These are phyloP conservation scores for Puccinia horiana DNA, from an alignment of 1,284 basidiomycete genomes.

Conservation along the genomic window DNA sequence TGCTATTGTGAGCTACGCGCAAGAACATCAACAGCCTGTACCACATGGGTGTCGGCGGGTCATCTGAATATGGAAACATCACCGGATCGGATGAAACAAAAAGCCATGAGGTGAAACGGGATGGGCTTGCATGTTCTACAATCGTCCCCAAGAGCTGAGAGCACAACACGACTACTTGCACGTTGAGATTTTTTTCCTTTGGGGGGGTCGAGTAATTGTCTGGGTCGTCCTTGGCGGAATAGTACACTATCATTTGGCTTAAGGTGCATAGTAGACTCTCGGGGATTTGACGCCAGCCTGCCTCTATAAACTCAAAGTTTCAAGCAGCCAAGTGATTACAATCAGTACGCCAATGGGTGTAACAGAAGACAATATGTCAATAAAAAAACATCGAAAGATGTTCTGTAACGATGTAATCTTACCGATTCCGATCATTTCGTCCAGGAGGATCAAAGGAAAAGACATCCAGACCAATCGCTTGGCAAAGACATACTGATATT, in stretches of 20 bases:
- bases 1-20: neutral
- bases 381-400: neutral
- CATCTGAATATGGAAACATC: neutral
- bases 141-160: constrained; percentile 3
- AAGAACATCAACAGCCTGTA: constrained; percentile 17
- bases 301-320: constrained; percentile 16
- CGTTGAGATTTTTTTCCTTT: constrained; percentile 9
- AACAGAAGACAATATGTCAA: neutral
- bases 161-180: neutral
- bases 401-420: neutral
- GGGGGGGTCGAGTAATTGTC: neutral
- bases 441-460: constrained; percentile 26
- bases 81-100: constrained; percentile 16
- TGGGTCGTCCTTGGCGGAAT: neutral
- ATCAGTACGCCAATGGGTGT: neutral
- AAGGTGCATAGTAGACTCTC: constrained; percentile 26
- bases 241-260: constrained; percentile 29
- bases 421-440: constrained; percentile 21
- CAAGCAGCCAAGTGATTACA: neutral
- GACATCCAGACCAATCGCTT: constrained; percentile 33
- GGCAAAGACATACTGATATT: constrained; percentile 5
- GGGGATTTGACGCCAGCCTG: constrained; percentile 16
- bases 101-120: constrained; percentile 3
- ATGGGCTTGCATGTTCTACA: constrained; percentile 8
- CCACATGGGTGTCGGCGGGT: constrained; percentile 21